Base-by-base conservation (phyloP, 768 basidiomycete species). In the Tephrocybe sp. region DNA sequence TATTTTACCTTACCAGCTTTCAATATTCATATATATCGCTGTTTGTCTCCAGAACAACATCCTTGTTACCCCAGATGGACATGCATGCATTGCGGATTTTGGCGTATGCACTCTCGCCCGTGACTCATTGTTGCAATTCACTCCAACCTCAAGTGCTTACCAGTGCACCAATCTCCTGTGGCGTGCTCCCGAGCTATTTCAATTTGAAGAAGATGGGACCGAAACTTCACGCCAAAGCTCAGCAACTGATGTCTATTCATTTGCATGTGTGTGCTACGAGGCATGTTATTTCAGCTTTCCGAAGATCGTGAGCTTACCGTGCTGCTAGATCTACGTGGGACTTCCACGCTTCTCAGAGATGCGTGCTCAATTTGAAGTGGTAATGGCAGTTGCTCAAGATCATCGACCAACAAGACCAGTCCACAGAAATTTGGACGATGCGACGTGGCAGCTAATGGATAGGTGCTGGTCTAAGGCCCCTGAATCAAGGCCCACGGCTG, bases 71-170 rank as follows among this genome's bases (percentile, higher is more conserved):
- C 31, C 31, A 13, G 47, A 42, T 8, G 22, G 22, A 13, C 36
- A 39, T 16, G 56, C 56, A 12, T 57, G 52, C 45, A 47, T 57
- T n/a, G 45, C 49, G 9, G 52, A 57, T 22, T 57, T 54, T 34
- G 56, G 56, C 16, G 15, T 51, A 19, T 45, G 28, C 21, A 26
- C 37, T 30, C n/a, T 47, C 11, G 49, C 46, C 2, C 24, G 37
- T 21, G 48, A 49, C 26, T 52, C 51, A 27, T 16, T 43, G 11
- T 31, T 53, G 6, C 44, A 39, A 26, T 44, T 56, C 21, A 44
- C 55, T 21, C 44, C 50, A 18, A 49, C 51, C 5, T 25, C 42
- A 1, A 49, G 22, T 34, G 37, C 37, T 5, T 41, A 38, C 16
- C 47, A 41, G 9, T 34, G 48, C 13, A 45, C 47, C 2, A 47